Evolutionary conservation across 768 basidiomycete genomes (phyloP).

Genomic region (Auricularia heimuer): DNA sequence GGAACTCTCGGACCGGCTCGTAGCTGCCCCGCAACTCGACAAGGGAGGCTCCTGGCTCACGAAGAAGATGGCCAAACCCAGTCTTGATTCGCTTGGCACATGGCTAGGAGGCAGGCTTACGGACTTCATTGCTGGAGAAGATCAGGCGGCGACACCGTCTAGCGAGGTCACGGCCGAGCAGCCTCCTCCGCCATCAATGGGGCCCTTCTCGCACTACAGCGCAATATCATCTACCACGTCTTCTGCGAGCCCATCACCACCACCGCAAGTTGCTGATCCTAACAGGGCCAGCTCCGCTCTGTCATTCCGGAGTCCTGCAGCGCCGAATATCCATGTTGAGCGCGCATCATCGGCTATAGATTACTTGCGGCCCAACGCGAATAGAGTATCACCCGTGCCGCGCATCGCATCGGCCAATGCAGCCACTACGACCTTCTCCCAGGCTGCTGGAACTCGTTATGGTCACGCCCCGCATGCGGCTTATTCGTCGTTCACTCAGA

Average conservation of each 20-base stretch:
- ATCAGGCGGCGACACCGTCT: constrained; percentile 30
- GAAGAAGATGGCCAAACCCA: constrained; percentile 81
- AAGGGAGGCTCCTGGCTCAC: constrained; percentile 80
- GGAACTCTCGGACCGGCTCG: constrained; percentile 67
- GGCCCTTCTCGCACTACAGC: constrained; percentile 89
- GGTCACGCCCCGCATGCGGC: background rate
- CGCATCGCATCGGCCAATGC: constrained; percentile 46
- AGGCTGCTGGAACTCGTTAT: constrained; percentile 15
- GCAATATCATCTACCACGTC: constrained; percentile 76
- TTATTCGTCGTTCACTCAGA: constrained; percentile 1
- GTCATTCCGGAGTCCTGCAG: constrained; percentile 39
- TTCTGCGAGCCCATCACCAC: constrained; percentile 67
- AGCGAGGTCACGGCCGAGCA: constrained; percentile 14
- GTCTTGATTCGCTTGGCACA: constrained; percentile 80
- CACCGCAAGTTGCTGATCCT: constrained; percentile 31
- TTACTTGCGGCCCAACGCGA: constrained; percentile 37
- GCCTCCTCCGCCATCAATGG: constrained; percentile 35
- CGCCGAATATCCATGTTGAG: constrained; percentile 47
- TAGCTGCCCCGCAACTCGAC: constrained; percentile 61
- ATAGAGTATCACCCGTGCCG: constrained; percentile 38
- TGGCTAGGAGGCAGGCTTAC: constrained; percentile 91
- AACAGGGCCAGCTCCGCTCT: constrained; percentile 62
- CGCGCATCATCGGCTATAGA: constrained; percentile 75
- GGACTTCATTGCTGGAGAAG: constrained; percentile 90
- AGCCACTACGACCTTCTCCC: constrained; percentile 41